Evolutionary conservation across 495 filamentous ascomycete genomes (phyloP).

Genomic region (Stereocaulon alpinum): DNA sequence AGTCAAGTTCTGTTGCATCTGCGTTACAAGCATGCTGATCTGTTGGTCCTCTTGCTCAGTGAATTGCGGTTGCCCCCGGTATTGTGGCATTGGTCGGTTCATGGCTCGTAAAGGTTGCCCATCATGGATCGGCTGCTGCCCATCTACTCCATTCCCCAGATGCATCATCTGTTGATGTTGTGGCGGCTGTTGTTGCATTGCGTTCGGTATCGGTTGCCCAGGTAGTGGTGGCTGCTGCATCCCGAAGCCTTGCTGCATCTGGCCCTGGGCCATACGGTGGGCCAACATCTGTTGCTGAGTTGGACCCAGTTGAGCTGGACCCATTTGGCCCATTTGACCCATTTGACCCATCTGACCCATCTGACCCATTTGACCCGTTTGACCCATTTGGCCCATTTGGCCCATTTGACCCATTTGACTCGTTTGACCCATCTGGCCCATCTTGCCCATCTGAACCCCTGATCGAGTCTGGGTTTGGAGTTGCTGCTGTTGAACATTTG

Average conservation of each 20-base stretch:
- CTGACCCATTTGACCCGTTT: too few species aligned
- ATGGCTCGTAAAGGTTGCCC: conserved; percentile 16
- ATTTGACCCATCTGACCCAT: background rate
- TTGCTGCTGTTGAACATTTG: conserved; percentile 40
- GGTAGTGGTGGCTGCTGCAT: conserved; percentile 8
- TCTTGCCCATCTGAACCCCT: too few species aligned
- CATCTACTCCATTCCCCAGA: conserved; percentile 5
- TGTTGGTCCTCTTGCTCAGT: conserved; percentile 34
- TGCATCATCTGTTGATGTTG: conserved; percentile 18
- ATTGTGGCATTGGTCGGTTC: conserved; percentile 6
- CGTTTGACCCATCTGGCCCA: too few species aligned
- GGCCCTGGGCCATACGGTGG: conserved; percentile 11
- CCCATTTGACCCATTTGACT: too few species aligned
- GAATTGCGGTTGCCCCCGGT: conserved; percentile 16
- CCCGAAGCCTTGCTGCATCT: conserved; percentile 11
- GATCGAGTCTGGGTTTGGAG: conserved; percentile 27
- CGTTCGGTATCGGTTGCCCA: background rate
- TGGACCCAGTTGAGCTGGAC: conserved; percentile 16
- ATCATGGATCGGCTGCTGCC: conserved; percentile 15
- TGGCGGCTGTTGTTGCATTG: conserved; percentile 6
- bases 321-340: too few species aligned
- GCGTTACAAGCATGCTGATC: conserved; percentile 28
- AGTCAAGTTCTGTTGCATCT: background rate
- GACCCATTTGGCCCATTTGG: too few species aligned
- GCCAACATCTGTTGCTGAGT: conserved; percentile 15